phyloP scores from a whole-genome alignment of 1,139 yeast species.

The Lodderomyces parapsilosis region DNA sequence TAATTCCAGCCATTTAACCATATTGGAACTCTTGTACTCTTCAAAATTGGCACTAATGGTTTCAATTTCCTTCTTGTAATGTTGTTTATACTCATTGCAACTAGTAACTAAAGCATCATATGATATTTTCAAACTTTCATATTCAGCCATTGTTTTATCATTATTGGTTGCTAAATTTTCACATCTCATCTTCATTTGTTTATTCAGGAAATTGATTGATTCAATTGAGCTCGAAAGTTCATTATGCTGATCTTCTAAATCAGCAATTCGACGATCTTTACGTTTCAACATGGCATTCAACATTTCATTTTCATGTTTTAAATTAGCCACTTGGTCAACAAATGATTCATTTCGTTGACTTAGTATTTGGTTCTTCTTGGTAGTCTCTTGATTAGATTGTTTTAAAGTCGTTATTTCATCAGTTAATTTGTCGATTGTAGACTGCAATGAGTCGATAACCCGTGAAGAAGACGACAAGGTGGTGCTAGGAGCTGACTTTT shows the following conservation, averaged over 20 bases:
- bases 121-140: constrained; percentile 56
- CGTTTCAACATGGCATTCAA: constrained; percentile 60
- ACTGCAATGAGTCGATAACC: constrained; percentile 59
- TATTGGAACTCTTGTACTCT: constrained; percentile 36
- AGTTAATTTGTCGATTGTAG: constrained; percentile 52
- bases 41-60: constrained; percentile 31
- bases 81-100: constrained; percentile 55
- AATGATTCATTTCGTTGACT: constrained; percentile 56
- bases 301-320: constrained; percentile 71
- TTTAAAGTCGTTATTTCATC: constrained; percentile 48
- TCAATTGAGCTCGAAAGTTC: constrained; percentile 47
- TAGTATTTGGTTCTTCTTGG: constrained; percentile 48
- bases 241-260: constrained; percentile 56
- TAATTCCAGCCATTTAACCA: constrained; percentile 28
- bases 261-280: constrained; percentile 62
- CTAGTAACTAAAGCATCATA: constrained; percentile 61
- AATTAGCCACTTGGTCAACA: constrained; percentile 65
- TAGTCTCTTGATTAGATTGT: constrained; percentile 35
- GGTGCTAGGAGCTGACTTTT: background rate
- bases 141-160: constrained; percentile 48
- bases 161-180: constrained; percentile 50
- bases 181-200: constrained; percentile 49
- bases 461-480: constrained; percentile 11
- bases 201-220: constrained; percentile 44
- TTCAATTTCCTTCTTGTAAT: constrained; percentile 40